Conservation (phyloP, 768 basidiomycete species). For the Artomyces pyxidatus region DNA sequence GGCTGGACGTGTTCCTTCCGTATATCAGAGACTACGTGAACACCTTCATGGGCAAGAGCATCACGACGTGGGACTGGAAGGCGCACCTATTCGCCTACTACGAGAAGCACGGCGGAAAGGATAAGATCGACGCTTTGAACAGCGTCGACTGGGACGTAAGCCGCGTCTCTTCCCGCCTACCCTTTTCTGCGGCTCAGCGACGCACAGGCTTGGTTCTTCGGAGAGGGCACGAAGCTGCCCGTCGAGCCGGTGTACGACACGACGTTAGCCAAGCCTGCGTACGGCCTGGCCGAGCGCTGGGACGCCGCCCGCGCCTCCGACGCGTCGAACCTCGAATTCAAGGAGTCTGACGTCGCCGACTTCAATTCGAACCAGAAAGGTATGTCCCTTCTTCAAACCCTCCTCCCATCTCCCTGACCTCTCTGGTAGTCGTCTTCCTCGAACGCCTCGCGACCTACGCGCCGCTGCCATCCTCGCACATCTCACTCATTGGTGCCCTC, state of each 20-base stretch:
- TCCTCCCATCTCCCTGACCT: neutral
- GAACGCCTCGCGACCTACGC: slow-evolving; percentile 62
- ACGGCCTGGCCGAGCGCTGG: slow-evolving; percentile 69
- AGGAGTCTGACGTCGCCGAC: slow-evolving; percentile 44
- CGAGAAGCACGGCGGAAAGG: slow-evolving; percentile 43
- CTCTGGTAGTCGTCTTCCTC: slow-evolving; percentile 65
- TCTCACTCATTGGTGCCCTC: slow-evolving; percentile 46
- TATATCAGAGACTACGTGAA: slow-evolving; percentile 78
- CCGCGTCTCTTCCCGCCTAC: neutral
- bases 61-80: slow-evolving; percentile 81
- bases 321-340: slow-evolving; percentile 44
- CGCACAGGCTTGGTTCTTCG: slow-evolving; percentile 69
- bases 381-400: slow-evolving; percentile 18
- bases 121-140: slow-evolving; percentile 59
- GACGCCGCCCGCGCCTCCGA: slow-evolving; percentile 48
- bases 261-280: slow-evolving; percentile 60
- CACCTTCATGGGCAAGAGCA: slow-evolving; percentile 76
- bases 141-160: slow-evolving; percentile 73
- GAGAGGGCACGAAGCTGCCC: slow-evolving; percentile 67
- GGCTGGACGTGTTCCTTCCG: slow-evolving; percentile 74
- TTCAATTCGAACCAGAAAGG: slow-evolving; percentile 76
- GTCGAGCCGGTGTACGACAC: slow-evolving; percentile 70
- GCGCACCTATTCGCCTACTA: slow-evolving; percentile 70
- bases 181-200: neutral
- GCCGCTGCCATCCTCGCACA: slow-evolving; percentile 51